Evolutionary conservation across 805 yeast species (phyloP).

Genomic region (Komagataella populi): DNA sequence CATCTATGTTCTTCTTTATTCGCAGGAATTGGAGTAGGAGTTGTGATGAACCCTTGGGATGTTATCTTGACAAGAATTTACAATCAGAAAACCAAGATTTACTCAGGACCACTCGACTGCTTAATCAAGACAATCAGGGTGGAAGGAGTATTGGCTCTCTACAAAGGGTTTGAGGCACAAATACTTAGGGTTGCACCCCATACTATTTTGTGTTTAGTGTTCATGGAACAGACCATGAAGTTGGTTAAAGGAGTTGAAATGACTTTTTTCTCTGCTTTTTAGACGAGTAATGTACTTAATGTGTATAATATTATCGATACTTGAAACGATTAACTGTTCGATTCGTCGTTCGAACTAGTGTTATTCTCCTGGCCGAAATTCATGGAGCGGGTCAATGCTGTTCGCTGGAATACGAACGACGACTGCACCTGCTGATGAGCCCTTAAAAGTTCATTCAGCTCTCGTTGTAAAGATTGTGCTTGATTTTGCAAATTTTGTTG

Average conservation of each 20-base stretch:
- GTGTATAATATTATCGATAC: neutral
- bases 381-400: neutral
- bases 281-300: neutral
- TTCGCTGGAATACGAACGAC: neutral
- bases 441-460: neutral
- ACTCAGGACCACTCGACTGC: slow-evolving; percentile 84
- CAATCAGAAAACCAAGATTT: slow-evolving; percentile 82
- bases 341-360: neutral
- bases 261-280: slow-evolving; percentile 5
- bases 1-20: slow-evolving; percentile 64
- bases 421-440: neutral
- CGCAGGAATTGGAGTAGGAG: slow-evolving; percentile 86
- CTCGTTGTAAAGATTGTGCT: neutral
- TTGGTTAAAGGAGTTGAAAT: slow-evolving; percentile 30
- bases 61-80: slow-evolving; percentile 89
- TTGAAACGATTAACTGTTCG: neutral
- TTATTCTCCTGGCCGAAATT: neutral
- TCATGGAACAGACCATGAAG: slow-evolving; percentile 92
- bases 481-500: neutral
- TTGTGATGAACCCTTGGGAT: slow-evolving; percentile 97
- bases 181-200: slow-evolving; percentile 90
- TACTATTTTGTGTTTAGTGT: slow-evolving; percentile 76
- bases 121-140: slow-evolving; percentile 62
- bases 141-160: slow-evolving; percentile 80
- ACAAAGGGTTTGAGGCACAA: slow-evolving; percentile 94